Evolutionary conservation across 2,329 filamentous ascomycete species (phyloP).

Genomic region (Hypoxylon rubiginosum): DNA sequence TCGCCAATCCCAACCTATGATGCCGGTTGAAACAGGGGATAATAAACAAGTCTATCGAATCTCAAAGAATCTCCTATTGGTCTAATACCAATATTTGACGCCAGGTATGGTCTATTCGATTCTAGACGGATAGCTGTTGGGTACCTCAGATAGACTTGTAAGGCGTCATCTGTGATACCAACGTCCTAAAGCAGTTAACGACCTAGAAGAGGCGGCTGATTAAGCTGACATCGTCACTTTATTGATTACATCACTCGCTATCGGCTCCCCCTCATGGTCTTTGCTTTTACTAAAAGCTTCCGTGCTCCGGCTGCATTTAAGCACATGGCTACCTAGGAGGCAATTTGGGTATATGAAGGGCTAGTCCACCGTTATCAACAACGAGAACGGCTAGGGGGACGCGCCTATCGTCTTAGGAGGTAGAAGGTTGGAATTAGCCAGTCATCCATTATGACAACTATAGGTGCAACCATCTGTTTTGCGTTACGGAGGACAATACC

Average conservation of each 20-base stretch:
- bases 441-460: too few species aligned
- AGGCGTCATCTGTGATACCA: neutral
- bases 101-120: neutral
- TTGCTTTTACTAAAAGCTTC: too few species aligned
- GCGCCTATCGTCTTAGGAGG: too few species aligned
- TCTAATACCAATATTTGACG: neutral
- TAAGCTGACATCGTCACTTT: slow-evolving; percentile 4
- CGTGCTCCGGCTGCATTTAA: too few species aligned
- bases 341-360: too few species aligned
- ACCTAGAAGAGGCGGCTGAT: neutral
- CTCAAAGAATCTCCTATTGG: neutral
- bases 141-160: slow-evolving; percentile 4
- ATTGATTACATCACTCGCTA: neutral
- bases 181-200: slow-evolving; percentile 1
- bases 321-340: too few species aligned
- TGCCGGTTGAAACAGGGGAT: neutral
- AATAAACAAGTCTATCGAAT: slow-evolving; percentile 1
- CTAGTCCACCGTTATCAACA: too few species aligned
- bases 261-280: too few species aligned
- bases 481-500: too few species aligned
- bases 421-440: too few species aligned
- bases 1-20: slow-evolving; percentile 10
- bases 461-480: too few species aligned
- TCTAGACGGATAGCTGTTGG: neutral
- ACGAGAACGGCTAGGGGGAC: too few species aligned